Base-by-base conservation (phyloP, 352 stramenopile species). In the Phytophthora citricola region DNA sequence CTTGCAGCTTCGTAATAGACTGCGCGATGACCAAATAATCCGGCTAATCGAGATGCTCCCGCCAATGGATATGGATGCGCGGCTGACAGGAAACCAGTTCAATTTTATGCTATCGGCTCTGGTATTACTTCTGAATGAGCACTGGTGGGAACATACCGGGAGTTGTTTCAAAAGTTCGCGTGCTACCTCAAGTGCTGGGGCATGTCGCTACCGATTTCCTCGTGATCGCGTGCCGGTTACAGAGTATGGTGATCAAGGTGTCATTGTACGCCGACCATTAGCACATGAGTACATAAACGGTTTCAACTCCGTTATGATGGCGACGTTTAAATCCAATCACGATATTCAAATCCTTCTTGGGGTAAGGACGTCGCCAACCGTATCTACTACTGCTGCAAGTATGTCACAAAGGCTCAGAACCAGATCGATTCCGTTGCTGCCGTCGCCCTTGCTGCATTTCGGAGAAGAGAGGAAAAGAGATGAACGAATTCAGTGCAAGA, bases 221-320 rank as follows among this genome's bases (percentile, higher is more conserved):
- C 27, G 27, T 20, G 17, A 20, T 20, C 17, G 17, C 17, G 17
- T 20, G 17, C 17, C 17, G 17, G 17, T 20, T 20, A 20, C 17
- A 20, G 17, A 20, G 17, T 20, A 20, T 20, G 17, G 17, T 20
- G 17, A 20, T 20, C 17, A 20, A 20, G 17, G 17, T 20, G 17
- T 20, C 17, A 20, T 20, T 20, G 17, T 20, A 20, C 17, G 17
- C 17, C 0, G 17, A 20, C 17, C 17, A 20, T 20, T 20, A 20
- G 32, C 32, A 22, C 34, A 47, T 29, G 48, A 46, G 20, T 56
- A 56, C 20, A 56, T 56, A 24, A 56, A 56, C 17, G 48, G 10
- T 6, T 46, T 56, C n/a, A 56, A 56, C 20, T 5, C 32, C 4
- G 27, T 53, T 2, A 8, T 53, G 1, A 53, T 40, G 46, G 27